Base-by-base conservation (phyloP, 129 eudicot species). In the Calendula officinalis region DNA sequence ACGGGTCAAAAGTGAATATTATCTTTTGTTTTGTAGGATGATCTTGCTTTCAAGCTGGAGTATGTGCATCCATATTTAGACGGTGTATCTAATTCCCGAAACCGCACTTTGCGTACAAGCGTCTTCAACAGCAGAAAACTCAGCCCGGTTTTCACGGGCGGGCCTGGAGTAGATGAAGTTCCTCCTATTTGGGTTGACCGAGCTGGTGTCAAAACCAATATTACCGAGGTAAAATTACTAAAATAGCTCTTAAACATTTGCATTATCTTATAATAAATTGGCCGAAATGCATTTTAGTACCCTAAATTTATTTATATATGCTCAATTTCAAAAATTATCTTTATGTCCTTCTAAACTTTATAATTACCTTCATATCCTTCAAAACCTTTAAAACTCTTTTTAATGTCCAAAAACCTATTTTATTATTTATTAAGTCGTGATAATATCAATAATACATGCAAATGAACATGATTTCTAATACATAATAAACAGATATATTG, bases 181-280 rank as follows among this genome's bases (percentile, higher is more conserved):
- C 99, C 99, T 48, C 95, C 99, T 13, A 86, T 94, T 39, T 89
- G 96, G 99, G 99, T 88, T 65, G 99, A 94, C 81, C 77, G 99
- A 65, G 75, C 97, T 70, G 99, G 99, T 2, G 65, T 84, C 13
- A 94, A 94, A 83, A 84, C 97, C 38, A 94, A 86, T 66, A 86
- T 94, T 69, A 94, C 97, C 0, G 99, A 94, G 99, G 99, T 94
- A 70, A 22, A 52, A 38, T 33, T 13, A 42, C 64, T 43, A 22
- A n/a, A 6, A 8, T 52, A 22, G 22, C 40, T 35, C 13, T 64
- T 12, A 17, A 34, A 42, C 45, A 33, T 5, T 3, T 62, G 64
- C 57, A 17, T 43, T 17, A 10, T 42, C 5, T 48, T 34, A 22
- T 22, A 22, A 22, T 22, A 22, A 22, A 22, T 22, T 22, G 30